Percentiles rank a stretch among this genome's conserved stretches.
Conservation (phyloP, 2,329 filamentous ascomycete genomes). For the Geosmithia putterillii region DNA sequence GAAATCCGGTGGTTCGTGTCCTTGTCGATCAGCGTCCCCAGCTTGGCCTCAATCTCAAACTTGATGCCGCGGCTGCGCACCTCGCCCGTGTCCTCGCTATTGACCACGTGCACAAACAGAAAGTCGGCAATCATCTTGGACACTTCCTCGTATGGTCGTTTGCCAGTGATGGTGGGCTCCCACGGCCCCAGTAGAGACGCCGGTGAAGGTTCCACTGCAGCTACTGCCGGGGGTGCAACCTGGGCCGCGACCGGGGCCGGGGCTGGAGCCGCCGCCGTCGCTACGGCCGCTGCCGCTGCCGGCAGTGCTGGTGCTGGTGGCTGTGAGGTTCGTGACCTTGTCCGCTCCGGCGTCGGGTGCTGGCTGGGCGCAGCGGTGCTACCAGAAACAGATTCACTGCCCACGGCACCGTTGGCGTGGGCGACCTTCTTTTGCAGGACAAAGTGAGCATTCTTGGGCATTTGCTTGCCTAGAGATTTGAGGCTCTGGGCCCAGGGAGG, state of each 20-base stretch:
- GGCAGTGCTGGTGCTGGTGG: constrained; percentile 10
- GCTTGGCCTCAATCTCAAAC: constrained; percentile 89
- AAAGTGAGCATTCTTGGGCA: constrained; percentile 30
- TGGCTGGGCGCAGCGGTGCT: constrained; percentile 16
- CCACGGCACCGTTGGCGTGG: constrained; percentile 11
- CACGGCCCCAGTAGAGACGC: constrained; percentile 38
- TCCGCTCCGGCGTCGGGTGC: constrained; percentile 34
- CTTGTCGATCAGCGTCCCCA: constrained; percentile 69
- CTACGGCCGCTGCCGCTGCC: constrained; percentile 7
- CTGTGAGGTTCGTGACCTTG: constrained; percentile 6
- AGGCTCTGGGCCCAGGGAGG: constrained; percentile 37
- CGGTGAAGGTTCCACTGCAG: constrained; percentile 16
- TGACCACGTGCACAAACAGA: constrained; percentile 59
- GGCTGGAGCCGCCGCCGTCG: constrained; percentile 6
- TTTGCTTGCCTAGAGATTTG: constrained; percentile 18
- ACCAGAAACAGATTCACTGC: constrained; percentile 2
- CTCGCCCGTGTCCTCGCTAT: constrained; percentile 52
- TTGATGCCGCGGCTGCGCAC: constrained; percentile 53
- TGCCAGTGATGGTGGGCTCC: constrained; percentile 57
- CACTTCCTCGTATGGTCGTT: constrained; percentile 61
- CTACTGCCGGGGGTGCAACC: constrained; percentile 10
- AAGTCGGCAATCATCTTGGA: constrained; percentile 72
- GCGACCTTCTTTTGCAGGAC: constrained; percentile 27
- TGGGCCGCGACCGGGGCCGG: no score
- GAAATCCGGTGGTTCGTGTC: constrained; percentile 57